Conservation (phyloP, 208 protist species). For the Crithidia brevicula region DNA sequence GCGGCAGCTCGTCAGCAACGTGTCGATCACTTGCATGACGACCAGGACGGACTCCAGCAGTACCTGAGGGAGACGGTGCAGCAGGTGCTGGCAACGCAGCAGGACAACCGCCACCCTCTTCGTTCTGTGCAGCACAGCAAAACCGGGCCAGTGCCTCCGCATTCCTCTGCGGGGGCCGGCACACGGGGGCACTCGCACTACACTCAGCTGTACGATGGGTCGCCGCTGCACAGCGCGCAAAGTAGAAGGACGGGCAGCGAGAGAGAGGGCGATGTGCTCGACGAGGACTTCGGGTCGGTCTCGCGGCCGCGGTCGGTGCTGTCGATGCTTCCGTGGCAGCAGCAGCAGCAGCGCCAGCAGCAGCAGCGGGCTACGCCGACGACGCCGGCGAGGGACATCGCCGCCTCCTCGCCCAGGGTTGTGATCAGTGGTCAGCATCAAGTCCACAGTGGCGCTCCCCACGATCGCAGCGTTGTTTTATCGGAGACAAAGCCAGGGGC, state of each 20-base stretch:
- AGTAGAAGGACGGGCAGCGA: neutral
- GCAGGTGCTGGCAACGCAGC: constrained; percentile 19
- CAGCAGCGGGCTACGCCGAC: neutral
- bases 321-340: constrained; percentile 14
- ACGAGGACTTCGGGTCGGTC: constrained; percentile 31
- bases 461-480: no score
- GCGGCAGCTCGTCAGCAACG: neutral
- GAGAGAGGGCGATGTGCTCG: constrained; percentile 1
- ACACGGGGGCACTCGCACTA: constrained; percentile 4
- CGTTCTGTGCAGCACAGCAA: neutral
- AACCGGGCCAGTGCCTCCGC: neutral
- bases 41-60: constrained; percentile 18
- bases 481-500: no score
- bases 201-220: constrained; percentile 12
- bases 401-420: no score
- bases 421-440: no score
- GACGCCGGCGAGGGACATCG: neutral
- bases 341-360: neutral
- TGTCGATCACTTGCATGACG: neutral
- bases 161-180: neutral
- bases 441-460: no score
- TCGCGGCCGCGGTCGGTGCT: constrained; percentile 22
- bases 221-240: neutral
- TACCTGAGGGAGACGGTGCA: constrained; percentile 33
- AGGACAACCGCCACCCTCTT: neutral